Conservation (phyloP, 2,329 filamentous ascomycete species). For the Pseudocercospora vitis region DNA sequence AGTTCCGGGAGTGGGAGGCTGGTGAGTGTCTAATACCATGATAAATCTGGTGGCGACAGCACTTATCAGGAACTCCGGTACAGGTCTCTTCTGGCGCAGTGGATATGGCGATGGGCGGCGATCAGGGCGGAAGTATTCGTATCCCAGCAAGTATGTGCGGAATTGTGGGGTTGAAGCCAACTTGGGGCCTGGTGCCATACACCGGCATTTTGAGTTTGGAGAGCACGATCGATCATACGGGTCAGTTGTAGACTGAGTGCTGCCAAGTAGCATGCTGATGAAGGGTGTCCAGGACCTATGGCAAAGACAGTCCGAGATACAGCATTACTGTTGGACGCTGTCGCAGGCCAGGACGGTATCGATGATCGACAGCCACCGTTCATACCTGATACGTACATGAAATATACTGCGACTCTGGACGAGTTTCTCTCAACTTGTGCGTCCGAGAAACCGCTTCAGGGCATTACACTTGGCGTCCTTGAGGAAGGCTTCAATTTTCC, state of each 20-base stretch:
- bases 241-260: neutral
- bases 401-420: constrained; percentile 37
- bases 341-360: constrained; percentile 54
- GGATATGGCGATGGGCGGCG: constrained; percentile 41
- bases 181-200: constrained; percentile 52
- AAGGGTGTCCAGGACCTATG: constrained; percentile 41
- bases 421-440: constrained; percentile 7
- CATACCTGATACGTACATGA: constrained; percentile 33
- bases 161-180: constrained; percentile 46
- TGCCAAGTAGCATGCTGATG: neutral
- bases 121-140: constrained; percentile 38
- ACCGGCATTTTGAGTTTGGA: constrained; percentile 48
- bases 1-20: constrained; percentile 47
- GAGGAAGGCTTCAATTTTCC: constrained; percentile 44
- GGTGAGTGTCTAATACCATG: constrained; percentile 37
- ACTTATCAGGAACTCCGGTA: neutral
- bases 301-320: constrained; percentile 46
- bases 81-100: constrained; percentile 33
- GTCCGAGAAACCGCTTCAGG: constrained; percentile 20
- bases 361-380: constrained; percentile 37
- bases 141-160: constrained; percentile 42
- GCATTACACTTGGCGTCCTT: constrained; percentile 48
- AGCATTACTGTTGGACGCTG: constrained; percentile 45
- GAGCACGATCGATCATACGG: constrained; percentile 46
- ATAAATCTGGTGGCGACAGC: neutral